Base-by-base conservation (phyloP, 1,284 basidiomycete species). In the Pascua guehoae region DNA sequence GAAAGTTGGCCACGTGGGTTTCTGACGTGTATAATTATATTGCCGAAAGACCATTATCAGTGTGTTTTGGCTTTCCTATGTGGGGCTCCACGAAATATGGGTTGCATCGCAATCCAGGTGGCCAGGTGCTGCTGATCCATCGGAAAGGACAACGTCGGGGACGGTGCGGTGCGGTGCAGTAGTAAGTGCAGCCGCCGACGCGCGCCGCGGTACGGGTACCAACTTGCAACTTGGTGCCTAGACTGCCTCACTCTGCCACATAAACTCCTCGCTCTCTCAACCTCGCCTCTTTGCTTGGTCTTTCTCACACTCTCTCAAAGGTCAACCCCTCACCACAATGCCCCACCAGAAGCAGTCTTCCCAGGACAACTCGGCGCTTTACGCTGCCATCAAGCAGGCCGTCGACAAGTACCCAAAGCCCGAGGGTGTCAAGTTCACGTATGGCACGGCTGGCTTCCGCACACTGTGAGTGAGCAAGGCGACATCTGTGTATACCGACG, bases 401-500 rank as follows among this genome's bases (percentile, higher is more conserved):
- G 66, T 74, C 0, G 67, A 75, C 51, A 54, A 63, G 40, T 79
- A 81, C 64, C 80, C 79, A 8, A 81, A 80, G 66, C 79, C 79
- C 12, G 68, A 74, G 46, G 65, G 66, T 8, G 63, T 79, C 53
- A 75, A 64, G 38, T 96, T 88, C 70, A 85, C 88, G 59, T 98
- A 97, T 81, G 94, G 94, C 5, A 98, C 94, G 0, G 93, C 94
- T 49, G 94, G 94, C 12, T 95, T 98, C 80, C 85, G 94, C 70
- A 95, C 91, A 4, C 77, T 88, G 91, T 94, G 79, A 73, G 89
- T 81, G n/a, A 43, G 32, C 39, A 37, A 12, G 12, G 45, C 32
- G 46, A 12, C 12, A 16, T 32, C 24, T 32, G 24, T 32, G 24
- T 32, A 7, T 32, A 4, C 24, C 24, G 12, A 14, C 4, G 14